Evolutionary conservation across 1,284 basidiomycete species (phyloP), one percentile per base, ranked within the genome.

Genomic region (Lentinula novae-zelandiae): DNA sequence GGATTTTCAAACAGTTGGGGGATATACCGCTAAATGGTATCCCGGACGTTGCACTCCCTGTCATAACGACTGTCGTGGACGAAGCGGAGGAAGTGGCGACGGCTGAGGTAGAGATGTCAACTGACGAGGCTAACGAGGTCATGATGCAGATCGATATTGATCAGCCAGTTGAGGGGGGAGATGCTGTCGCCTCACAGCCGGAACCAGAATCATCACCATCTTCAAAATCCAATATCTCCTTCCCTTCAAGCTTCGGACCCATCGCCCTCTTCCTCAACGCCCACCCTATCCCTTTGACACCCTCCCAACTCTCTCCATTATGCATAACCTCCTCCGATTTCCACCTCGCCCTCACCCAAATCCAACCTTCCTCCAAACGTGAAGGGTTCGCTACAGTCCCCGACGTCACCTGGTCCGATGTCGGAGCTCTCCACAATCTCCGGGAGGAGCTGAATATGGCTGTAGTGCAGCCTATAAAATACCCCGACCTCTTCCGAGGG

Each of bases 311-410:
- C 1, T 81, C 82, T 0, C 87, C 90, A 0, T 78, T 99, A 5
- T 86, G 84, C 62, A 92, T 99, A 70, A 92, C 86, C 0, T 84
- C 86, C 17, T 71, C 78, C 0, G 95, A 97, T 73, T 99, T 99
- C 71, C 75, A 75, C 3, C 75, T 79, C 1, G 96, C 96, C 0
- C 82, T 98, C 15, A 83, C 86, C 61, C 83, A 93, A 48, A 88
- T 98, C 0, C 96, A 98, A 71, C 96, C 96, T 0, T 97, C 95
- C 0, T 95, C 96, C 6, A 96, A 96, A 72, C 90, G 96, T 57
- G 96, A 99, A 78, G 97, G 97, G 2, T 99, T 99, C 67, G 90
- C 96, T 2, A 98, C 96, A 0, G 91, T 98, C 0, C 96, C 97
- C 0, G 93, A 96, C 68, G 93, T 98, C 0, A 92, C 92, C 0